phyloP scores from a whole-genome alignment of 768 basidiomycete genomes.

The Podaxis sp. region DNA sequence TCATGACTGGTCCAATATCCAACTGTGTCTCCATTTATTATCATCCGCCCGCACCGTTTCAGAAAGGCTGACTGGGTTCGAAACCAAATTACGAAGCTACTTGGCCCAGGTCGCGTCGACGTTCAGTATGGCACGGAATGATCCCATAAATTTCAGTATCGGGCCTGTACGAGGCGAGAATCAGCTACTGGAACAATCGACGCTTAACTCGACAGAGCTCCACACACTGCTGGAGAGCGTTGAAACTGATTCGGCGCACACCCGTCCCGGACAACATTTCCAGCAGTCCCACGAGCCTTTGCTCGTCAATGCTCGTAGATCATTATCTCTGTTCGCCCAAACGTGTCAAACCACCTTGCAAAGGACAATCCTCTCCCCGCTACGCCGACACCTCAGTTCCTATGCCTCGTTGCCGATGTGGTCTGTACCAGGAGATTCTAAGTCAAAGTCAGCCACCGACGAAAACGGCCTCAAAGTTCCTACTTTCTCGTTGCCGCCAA shows the following conservation, averaged over 20 bases:
- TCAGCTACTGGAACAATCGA: conserved; percentile 78
- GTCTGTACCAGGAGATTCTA: conserved; percentile 53
- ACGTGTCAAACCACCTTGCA: conserved; percentile 80
- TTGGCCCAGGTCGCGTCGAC: conserved; percentile 59
- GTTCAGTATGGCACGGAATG: conserved; percentile 56
- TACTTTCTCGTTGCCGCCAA: conserved; percentile 91
- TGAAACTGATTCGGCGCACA: conserved; percentile 39
- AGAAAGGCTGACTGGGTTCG: conserved; percentile 68
- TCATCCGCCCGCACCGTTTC: conserved; percentile 74
- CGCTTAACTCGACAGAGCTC: conserved; percentile 80
- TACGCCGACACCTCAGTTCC: conserved; percentile 65
- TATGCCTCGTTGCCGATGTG: conserved; percentile 75
- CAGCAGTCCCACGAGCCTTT: conserved; percentile 37
- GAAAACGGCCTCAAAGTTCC: conserved; percentile 68
- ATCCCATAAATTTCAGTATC: conserved; percentile 53
- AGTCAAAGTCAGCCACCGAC: conserved; percentile 40
- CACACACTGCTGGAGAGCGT: conserved; percentile 56
- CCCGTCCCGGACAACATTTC: conserved; percentile 22
- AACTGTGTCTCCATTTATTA: conserved; percentile 78
- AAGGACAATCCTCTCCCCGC: conserved; percentile 79
- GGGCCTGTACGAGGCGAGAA: conserved; percentile 67
- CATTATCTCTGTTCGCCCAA: conserved; percentile 64
- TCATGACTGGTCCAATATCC: conserved; percentile 89
- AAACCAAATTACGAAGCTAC: conserved; percentile 61
- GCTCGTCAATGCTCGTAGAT: conserved; percentile 52